Percentiles rank a stretch among this genome's conserved stretches.
These are phyloP conservation scores for Verticillium isaacii DNA, from an alignment of 2,329 filamentous ascomycete species.

Conservation along the genomic window DNA sequence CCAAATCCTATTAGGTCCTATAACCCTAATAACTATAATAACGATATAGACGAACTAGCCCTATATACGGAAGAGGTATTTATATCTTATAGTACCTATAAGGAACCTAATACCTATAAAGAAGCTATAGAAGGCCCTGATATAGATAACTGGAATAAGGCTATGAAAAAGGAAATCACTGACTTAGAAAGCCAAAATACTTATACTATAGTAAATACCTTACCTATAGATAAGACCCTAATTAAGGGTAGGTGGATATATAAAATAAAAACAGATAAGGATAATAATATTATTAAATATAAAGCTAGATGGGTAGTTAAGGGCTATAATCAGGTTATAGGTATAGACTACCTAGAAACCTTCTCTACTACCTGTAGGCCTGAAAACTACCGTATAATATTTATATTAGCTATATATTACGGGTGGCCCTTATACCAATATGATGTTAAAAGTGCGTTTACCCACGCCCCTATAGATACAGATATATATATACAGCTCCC, in stretches of 20 bases:
- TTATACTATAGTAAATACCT: neutral
- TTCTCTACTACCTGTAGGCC: neutral
- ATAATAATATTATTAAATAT: neutral
- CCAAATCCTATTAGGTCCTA: neutral
- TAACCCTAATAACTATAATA: slow-evolving; percentile 1
- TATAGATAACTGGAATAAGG: neutral
- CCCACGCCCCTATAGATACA: neutral
- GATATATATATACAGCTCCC: neutral
- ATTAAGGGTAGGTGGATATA: neutral
- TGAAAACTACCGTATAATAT: neutral
- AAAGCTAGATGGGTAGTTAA: neutral
- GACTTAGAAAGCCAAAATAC: neutral
- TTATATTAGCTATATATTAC: neutral
- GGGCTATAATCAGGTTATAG: neutral
- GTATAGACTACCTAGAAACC: neutral
- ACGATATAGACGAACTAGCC: slow-evolving; percentile 1
- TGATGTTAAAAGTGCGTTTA: neutral
- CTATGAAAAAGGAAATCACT: neutral
- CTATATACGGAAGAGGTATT: neutral
- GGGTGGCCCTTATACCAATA: neutral
- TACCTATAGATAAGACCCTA: neutral
- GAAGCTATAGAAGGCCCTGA: neutral
- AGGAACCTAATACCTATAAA: neutral
- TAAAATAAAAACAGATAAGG: neutral
- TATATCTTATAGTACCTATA: slow-evolving; percentile 1